Evolutionary conservation across 2,329 filamentous ascomycete species (phyloP).

Genomic region (Ophiostoma angusticollis): DNA sequence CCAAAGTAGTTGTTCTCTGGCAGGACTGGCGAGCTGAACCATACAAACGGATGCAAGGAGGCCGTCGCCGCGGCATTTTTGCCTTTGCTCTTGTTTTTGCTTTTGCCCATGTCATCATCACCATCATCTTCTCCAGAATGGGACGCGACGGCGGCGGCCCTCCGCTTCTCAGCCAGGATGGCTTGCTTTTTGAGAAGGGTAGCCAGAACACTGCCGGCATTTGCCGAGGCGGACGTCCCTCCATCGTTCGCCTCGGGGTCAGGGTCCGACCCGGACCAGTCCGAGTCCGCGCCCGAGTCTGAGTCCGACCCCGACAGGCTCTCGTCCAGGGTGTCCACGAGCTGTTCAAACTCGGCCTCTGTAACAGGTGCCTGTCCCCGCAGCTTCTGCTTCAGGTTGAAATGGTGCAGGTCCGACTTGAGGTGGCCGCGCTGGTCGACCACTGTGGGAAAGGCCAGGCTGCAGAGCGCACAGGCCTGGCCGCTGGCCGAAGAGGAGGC

Average conservation of each 20-base stretch:
- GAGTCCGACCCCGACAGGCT: slow-evolving; percentile 84
- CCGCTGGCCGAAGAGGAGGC: slow-evolving; percentile 37
- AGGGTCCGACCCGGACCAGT: slow-evolving; percentile 57
- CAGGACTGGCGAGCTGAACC: slow-evolving; percentile 67
- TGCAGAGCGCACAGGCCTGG: slow-evolving; percentile 72
- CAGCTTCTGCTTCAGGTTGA: slow-evolving; percentile 88
- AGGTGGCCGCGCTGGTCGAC: slow-evolving; percentile 76
- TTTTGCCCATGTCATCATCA: slow-evolving; percentile 30
- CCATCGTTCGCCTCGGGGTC: slow-evolving; percentile 37
- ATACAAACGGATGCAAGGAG: slow-evolving; percentile 41
- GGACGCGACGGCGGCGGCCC: too few relatives aligned
- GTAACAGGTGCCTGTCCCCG: slow-evolving; percentile 58
- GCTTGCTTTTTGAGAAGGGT: slow-evolving; percentile 75
- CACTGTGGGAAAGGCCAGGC: slow-evolving; percentile 55
- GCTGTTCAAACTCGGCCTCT: slow-evolving; percentile 74
- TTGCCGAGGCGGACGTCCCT: slow-evolving; percentile 1
- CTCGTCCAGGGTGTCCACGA: slow-evolving; percentile 78
- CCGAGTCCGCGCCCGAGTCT: too few relatives aligned
- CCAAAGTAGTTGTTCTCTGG: slow-evolving; percentile 72
- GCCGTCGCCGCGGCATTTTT: slow-evolving; percentile 42
- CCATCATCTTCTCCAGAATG: slow-evolving; percentile 37
- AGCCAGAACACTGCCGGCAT: slow-evolving; percentile 49
- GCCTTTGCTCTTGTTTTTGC: slow-evolving; percentile 17
- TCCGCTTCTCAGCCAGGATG: slow-evolving; percentile 50
- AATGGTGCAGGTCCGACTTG: slow-evolving; percentile 81